phyloP scores from a whole-genome alignment of 1,284 basidiomycete genomes.

The Thelephora terrestris region DNA sequence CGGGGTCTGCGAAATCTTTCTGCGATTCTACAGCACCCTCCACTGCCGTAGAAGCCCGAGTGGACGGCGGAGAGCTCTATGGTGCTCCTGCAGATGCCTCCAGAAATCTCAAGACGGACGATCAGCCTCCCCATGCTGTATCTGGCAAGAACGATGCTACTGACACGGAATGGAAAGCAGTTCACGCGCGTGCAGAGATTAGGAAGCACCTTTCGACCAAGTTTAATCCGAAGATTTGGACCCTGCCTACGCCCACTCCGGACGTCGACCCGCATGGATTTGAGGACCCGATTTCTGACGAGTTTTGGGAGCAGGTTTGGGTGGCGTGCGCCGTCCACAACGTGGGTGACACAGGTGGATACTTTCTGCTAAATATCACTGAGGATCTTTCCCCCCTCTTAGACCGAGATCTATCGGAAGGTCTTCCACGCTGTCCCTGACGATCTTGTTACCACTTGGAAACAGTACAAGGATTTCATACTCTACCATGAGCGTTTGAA shows the following conservation, averaged over 20 bases:
- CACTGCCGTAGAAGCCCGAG: conserved; percentile 26
- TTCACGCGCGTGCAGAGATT: conserved; percentile 37
- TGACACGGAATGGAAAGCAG: conserved; percentile 42
- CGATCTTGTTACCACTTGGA: conserved; percentile 88
- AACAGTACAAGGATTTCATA: conserved; percentile 84
- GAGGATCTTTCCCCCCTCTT: conserved; percentile 9
- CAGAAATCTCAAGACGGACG: conserved; percentile 30
- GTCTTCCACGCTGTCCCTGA: conserved; percentile 91
- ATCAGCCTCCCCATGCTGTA: conserved; percentile 34
- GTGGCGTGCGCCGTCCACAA: conserved; percentile 76
- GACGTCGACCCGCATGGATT: conserved; percentile 70
- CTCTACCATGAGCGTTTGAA: conserved; percentile 67
- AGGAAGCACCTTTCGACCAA: conserved; percentile 49
- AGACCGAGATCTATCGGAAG: conserved; percentile 92
- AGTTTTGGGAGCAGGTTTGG: conserved; percentile 88
- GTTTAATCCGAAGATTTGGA: conserved; percentile 44
- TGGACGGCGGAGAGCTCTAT: conserved; percentile 32
- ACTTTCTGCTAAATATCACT: conserved; percentile 7
- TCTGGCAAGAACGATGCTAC: conserved; percentile 35
- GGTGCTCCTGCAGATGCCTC: conserved; percentile 48
- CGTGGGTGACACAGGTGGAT: conserved; percentile 35
- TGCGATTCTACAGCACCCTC: conserved; percentile 9
- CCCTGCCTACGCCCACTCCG: conserved; percentile 58
- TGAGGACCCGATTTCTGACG: conserved; percentile 78
- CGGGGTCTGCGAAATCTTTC: conserved; percentile 1